A percentile compares a stretch with the other conserved stretches of the same genome.
Conservation (phyloP, 2,329 filamentous ascomycete genomes). For the Alternaria sp. region DNA sequence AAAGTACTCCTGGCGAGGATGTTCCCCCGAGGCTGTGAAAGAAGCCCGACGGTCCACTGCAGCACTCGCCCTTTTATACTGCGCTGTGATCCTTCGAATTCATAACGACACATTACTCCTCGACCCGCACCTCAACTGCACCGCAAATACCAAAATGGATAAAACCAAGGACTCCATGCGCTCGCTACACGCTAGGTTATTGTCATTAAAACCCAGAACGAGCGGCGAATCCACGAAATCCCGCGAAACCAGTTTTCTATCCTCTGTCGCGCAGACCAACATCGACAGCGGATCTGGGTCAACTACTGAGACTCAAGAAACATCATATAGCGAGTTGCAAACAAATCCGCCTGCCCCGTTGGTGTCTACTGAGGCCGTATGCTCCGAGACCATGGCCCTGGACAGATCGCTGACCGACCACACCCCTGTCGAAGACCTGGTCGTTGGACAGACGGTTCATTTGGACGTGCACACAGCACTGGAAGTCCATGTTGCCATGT, state of each 20-base stretch:
- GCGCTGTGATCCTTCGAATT: neutral
- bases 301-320: neutral
- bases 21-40: neutral
- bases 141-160: conserved; percentile 5
- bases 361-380: neutral
- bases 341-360: neutral
- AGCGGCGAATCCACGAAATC: neutral
- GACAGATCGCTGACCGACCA: neutral
- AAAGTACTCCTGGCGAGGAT: neutral
- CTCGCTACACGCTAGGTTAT: conserved; percentile 2
- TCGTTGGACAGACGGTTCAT: neutral
- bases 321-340: neutral
- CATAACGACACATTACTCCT: neutral
- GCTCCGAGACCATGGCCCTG: neutral
- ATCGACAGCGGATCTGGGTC: neutral
- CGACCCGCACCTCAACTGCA: neutral
- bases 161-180: conserved; percentile 9
- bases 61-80: neutral
- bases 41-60: neutral
- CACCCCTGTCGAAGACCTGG: neutral
- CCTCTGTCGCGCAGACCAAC: neutral
- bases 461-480: conserved; percentile 4
- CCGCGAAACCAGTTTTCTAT: neutral
- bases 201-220: neutral
- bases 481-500: conserved; percentile 16